Percentiles rank a stretch among this genome's conserved stretches.
Conservation (phyloP, 441 rosid genomes). For the Brassica hybrid region DNA sequence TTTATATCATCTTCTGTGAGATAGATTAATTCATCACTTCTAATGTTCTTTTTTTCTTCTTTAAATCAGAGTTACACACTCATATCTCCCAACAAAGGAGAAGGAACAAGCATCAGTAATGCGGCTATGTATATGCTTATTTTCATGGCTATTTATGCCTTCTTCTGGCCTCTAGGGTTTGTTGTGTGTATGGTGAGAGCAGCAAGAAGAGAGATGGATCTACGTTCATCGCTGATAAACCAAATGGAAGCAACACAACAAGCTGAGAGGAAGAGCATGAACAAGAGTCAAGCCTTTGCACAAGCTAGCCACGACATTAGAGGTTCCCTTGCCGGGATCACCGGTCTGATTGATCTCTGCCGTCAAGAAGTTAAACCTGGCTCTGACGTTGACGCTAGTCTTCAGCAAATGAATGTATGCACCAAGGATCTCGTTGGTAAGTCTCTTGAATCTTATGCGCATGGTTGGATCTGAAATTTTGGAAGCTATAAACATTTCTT, state of each 20-base stretch:
- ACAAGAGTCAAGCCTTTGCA: slow-evolving; percentile 76
- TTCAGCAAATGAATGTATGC: slow-evolving; percentile 58
- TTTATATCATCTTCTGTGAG: neutral
- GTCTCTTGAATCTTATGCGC: neutral
- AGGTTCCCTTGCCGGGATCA: slow-evolving; percentile 65
- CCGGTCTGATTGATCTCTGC: slow-evolving; percentile 59
- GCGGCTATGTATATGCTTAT: slow-evolving; percentile 6
- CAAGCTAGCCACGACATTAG: slow-evolving; percentile 88
- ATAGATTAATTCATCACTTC: neutral
- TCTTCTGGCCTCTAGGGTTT: slow-evolving; percentile 42
- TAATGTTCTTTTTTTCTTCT: neutral
- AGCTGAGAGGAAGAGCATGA: slow-evolving; percentile 85
- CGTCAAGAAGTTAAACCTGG: slow-evolving; percentile 47
- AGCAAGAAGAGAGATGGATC: slow-evolving; percentile 51
- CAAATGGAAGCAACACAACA: slow-evolving; percentile 88
- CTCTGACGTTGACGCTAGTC: slow-evolving; percentile 50
- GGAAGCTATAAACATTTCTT: neutral
- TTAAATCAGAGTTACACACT: slow-evolving; percentile 58
- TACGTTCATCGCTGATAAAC: slow-evolving; percentile 57
- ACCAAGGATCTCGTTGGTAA: slow-evolving; percentile 68
- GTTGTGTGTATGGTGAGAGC: slow-evolving; percentile 48
- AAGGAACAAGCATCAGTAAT: slow-evolving; percentile 32
- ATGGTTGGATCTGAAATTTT: too few relatives aligned
- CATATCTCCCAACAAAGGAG: slow-evolving; percentile 49
- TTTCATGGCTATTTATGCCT: slow-evolving; percentile 40